These are phyloP conservation scores for Thelonectria rubi DNA, from an alignment of 2,329 filamentous ascomycete species.

Conservation along the genomic window DNA sequence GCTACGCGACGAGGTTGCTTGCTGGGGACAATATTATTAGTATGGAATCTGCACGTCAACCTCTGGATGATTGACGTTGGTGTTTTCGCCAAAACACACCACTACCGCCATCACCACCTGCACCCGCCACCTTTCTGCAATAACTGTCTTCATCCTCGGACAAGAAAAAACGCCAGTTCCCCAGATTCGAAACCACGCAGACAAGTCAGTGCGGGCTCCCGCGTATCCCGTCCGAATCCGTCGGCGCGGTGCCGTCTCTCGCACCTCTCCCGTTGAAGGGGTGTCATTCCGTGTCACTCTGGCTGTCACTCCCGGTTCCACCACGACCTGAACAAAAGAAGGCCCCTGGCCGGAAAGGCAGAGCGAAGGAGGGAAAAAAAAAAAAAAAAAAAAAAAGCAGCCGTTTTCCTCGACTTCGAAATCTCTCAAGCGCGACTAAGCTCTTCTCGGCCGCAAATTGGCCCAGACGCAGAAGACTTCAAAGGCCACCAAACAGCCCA, in stretches of 20 bases:
- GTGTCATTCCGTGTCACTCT: constrained; percentile 1
- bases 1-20: too few species aligned
- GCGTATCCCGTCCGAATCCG: constrained; percentile 8
- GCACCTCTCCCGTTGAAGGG: background rate
- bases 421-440: constrained; percentile 5
- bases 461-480: constrained; percentile 1
- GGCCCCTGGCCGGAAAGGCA: constrained; percentile 14
- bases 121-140: too few species aligned
- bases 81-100: background rate
- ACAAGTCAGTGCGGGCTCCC: background rate
- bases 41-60: background rate
- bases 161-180: background rate
- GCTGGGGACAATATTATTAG: background rate
- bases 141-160: too few species aligned
- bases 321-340: background rate
- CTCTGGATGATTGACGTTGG: too few species aligned
- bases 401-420: constrained; percentile 19
- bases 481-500: constrained; percentile 7
- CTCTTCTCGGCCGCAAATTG: constrained; percentile 20
- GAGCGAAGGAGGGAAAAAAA: too few species aligned
- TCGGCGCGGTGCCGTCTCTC: background rate
- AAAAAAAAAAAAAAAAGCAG: background rate
- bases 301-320: background rate
- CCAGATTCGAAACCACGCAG: background rate
- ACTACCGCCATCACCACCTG: too few species aligned